Evolutionary conservation across 495 filamentous ascomycete species (phyloP), one percentile per base, ranked within the genome.

Genomic region (Aspergillus sclerotioniger): DNA sequence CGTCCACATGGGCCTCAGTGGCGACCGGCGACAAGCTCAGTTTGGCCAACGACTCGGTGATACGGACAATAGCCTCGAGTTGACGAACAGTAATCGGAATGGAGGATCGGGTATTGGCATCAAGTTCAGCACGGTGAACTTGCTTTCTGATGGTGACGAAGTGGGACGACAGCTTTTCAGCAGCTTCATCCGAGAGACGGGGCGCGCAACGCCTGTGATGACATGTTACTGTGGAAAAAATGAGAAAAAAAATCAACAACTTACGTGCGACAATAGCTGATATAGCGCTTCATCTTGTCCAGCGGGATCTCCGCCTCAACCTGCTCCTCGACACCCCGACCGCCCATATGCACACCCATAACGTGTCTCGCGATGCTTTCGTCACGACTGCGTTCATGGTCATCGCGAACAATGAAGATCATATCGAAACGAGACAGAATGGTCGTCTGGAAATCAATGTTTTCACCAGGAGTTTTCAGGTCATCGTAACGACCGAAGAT

Each of bases 361-460:
- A 99, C 93, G 80, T 98, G 94, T 51, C 88, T 90, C 12, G 95
- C 95, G 51, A 99, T 97, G 1, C 82, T 86, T 76, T 98, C 93
- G 72, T 99, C 95, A 63, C 91, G 86, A 41, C 80, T 85, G 41
- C 90, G 85, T 50, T 95, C 90, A 72, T 99, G 95, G 54, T 96
- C 91, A 66, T 99, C 95, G 33, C 90, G 90, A 47, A 99, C 92
- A 61, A 99, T 96, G 80, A 98, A 99, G 65, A 99, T 97, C 92
- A 99, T 96, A 75, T 99, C 95, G 76, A 99, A 99, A 77, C 95
- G 88, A 1, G 94, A 98, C 51, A 99, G 72, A 69, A 99, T 98
- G 17, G 95, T 99, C 3, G 95, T 99, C 68, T 99, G 95, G 77
- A 99, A 99, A 70, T 99, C 95, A 63, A 99, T 99, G 68, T 99